These are phyloP conservation scores for Papilionanthe hybrid DNA, from an alignment of 116 monocot species.

Conservation along the genomic window DNA sequence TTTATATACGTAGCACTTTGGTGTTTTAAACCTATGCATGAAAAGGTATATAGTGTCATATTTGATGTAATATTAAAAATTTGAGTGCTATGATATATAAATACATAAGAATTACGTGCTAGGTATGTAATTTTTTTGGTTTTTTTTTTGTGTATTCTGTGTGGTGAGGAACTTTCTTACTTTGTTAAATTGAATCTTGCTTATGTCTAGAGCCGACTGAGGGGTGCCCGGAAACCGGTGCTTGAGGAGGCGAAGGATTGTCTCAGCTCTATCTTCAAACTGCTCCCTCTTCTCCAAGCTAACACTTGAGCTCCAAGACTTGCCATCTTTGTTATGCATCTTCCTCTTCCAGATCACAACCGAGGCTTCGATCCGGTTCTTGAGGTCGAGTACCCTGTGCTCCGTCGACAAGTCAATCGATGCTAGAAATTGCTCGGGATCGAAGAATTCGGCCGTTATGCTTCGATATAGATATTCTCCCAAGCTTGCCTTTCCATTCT, in stretches of 20 bases:
- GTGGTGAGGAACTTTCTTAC: constrained; percentile 12
- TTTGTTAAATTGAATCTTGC: constrained; percentile 74
- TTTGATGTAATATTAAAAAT: too few relatives aligned
- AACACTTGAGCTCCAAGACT: constrained; percentile 63
- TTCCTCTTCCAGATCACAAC: constrained; percentile 82
- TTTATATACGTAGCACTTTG: too few relatives aligned
- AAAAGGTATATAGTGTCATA: too few relatives aligned
- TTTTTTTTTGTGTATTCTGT: neutral
- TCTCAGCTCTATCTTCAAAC: constrained; percentile 78
- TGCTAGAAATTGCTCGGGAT: constrained; percentile 55
- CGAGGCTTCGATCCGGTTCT: constrained; percentile 78
- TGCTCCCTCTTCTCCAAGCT: constrained; percentile 79
- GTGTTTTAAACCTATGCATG: too few relatives aligned
- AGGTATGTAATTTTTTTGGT: too few relatives aligned
- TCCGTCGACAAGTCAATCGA: constrained; percentile 60
- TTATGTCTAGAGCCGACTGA: constrained; percentile 65
- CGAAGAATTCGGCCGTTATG: constrained; percentile 52
- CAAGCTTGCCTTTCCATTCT: constrained; percentile 75
- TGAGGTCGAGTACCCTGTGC: constrained; percentile 72
- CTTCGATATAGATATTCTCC: constrained; percentile 57
- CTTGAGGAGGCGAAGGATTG: constrained; percentile 61
- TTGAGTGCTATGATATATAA: too few relatives aligned
- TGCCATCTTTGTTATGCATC: constrained; percentile 64
- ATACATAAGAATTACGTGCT: too few relatives aligned
- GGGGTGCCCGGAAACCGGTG: constrained; percentile 71